Evolutionary conservation across 2,329 filamentous ascomycete species (phyloP).

Genomic region (Chalaropsis ovoidea): DNA sequence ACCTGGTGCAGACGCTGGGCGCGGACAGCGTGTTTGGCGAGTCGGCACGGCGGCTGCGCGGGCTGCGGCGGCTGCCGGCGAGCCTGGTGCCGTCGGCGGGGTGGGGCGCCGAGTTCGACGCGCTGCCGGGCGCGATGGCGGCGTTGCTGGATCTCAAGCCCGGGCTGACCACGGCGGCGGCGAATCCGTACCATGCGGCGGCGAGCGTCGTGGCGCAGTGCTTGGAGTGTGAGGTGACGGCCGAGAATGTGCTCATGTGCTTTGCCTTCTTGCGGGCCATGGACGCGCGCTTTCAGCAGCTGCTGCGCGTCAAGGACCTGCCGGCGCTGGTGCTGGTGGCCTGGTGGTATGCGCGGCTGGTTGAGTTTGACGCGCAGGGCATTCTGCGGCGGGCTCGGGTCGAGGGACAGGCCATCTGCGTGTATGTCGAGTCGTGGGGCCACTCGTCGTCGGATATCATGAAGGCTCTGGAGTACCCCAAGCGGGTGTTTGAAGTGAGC

Average conservation of each 20-base stretch:
- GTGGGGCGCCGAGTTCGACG: slow-evolving; percentile 13
- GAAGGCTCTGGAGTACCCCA: slow-evolving; percentile 23
- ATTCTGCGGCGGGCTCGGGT: slow-evolving; percentile 37
- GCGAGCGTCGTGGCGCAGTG: slow-evolving; percentile 35
- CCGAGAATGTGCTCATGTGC: slow-evolving; percentile 38
- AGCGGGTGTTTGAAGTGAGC: not conserved
- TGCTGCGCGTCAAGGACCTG: slow-evolving; percentile 44
- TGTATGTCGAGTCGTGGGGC: slow-evolving; percentile 31
- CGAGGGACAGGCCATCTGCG: slow-evolving; percentile 43
- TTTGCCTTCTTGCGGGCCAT: slow-evolving; percentile 41
- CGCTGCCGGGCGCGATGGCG: slow-evolving; percentile 32
- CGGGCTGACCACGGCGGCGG: slow-evolving; percentile 26
- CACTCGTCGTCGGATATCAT: slow-evolving; percentile 9
- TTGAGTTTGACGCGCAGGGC: slow-evolving; percentile 36
- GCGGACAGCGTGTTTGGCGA: slow-evolving; percentile 40
- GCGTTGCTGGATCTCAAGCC: slow-evolving; percentile 29
- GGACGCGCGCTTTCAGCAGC: slow-evolving; percentile 34
- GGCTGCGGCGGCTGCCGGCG: slow-evolving; percentile 22
- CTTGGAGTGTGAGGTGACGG: slow-evolving; percentile 31
- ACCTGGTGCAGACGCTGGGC: slow-evolving; percentile 40
- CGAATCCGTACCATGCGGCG: slow-evolving; percentile 32
- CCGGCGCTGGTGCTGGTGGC: slow-evolving; percentile 45
- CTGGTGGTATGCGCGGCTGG: slow-evolving; percentile 47
- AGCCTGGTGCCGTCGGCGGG: slow-evolving; percentile 23
- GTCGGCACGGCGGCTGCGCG: slow-evolving; percentile 26